Percentiles rank a stretch among this genome's conserved stretches.
phyloP scores from a whole-genome alignment of 176 grass and related monocot species.

The Urochloa ruziziensis region DNA sequence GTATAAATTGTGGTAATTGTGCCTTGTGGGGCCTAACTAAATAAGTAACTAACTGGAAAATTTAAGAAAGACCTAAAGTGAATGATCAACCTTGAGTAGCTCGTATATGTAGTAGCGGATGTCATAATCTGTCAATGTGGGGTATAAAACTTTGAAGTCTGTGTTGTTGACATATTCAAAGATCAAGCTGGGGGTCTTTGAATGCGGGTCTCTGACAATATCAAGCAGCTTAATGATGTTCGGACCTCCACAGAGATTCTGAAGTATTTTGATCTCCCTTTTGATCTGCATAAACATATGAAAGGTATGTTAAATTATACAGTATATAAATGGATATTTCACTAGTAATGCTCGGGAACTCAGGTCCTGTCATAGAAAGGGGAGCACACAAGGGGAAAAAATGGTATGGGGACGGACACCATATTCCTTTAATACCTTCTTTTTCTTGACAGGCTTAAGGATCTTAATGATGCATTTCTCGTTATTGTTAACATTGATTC shows the following conservation, averaged over 20 bases:
- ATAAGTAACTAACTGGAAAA: conserved; percentile 6
- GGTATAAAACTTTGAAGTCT: conserved; percentile 95
- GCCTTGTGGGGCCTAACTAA: neutral
- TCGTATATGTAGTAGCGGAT: conserved; percentile 97
- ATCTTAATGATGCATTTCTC: conserved; percentile 97
- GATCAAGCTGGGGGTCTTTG: conserved; percentile 92
- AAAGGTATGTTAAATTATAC: conserved; percentile 6
- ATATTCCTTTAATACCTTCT: conserved; percentile 67
- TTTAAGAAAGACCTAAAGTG: conserved; percentile 6
- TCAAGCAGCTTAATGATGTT: conserved; percentile 92
- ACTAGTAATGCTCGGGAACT: neutral
- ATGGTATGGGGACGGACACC: neutral
- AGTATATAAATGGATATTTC: neutral
- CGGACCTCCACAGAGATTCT: conserved; percentile 94
- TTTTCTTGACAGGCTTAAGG: conserved; percentile 99
- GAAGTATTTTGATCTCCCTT: conserved; percentile 99
- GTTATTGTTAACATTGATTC: conserved; percentile 84
- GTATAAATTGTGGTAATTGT: neutral
- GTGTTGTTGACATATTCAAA: conserved; percentile 99
- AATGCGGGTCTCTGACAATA: conserved; percentile 95
- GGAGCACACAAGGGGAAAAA: neutral
- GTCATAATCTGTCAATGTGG: conserved; percentile 95
- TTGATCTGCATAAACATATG: conserved; percentile 72
- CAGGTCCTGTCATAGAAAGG: neutral
- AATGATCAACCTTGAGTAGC: conserved; percentile 86